Conservation (phyloP, 345 rosid genomes). For the Bruguiera parviflora region DNA sequence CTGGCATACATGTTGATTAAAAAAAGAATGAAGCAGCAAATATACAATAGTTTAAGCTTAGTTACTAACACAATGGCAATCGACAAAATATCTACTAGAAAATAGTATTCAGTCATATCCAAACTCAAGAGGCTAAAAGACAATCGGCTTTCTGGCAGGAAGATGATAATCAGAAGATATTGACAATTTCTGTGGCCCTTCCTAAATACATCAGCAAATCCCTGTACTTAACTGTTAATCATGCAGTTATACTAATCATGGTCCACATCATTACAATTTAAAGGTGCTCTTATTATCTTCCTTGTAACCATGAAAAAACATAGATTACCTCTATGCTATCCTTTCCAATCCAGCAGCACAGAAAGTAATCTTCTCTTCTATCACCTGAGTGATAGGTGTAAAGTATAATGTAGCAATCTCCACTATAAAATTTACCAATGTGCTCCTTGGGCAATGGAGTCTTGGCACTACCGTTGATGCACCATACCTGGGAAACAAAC, state of each 20-base stretch:
- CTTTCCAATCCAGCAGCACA: conserved; percentile 94
- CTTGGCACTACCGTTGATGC: conserved; percentile 76
- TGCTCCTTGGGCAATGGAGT: conserved; percentile 70
- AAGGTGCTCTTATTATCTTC: not conserved
- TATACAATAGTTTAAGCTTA: not conserved
- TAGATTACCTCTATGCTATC: conserved; percentile 78
- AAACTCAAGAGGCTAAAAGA: not conserved
- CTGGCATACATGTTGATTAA: not conserved
- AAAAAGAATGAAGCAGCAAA: not conserved
- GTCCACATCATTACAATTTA: not conserved
- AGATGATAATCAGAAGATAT: no score
- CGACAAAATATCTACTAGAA: not conserved
- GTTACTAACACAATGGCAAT: not conserved
- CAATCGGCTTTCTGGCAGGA: not conserved
- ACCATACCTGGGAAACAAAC: conserved; percentile 65
- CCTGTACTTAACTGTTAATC: not conserved
- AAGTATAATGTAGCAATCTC: conserved; percentile 93
- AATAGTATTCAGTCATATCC: not conserved
- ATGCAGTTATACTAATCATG: not conserved
- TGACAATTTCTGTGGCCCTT: no score
- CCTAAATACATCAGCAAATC: not conserved
- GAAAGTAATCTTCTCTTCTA: conserved; percentile 88
- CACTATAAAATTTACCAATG: conserved; percentile 84
- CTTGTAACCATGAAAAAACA: not conserved
- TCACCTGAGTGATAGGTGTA: conserved; percentile 91